phyloP scores from a whole-genome alignment of 2,329 filamentous ascomycete species.

The Escovopsis weberi region DNA sequence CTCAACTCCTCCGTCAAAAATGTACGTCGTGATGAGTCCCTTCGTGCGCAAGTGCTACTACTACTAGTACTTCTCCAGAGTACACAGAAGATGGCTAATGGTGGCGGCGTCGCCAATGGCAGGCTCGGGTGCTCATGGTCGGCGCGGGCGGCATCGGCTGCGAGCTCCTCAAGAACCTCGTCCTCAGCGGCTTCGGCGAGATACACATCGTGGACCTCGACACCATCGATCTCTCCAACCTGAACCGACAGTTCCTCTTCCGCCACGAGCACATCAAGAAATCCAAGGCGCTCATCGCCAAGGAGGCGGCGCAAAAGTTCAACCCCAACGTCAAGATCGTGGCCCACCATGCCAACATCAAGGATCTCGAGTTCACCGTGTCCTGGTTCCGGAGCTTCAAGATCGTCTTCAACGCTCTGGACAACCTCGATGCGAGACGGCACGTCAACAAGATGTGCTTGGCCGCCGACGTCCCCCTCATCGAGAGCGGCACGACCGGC shows the following conservation, averaged over 20 bases:
- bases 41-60: too few species aligned
- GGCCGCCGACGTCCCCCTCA: conserved; percentile 74
- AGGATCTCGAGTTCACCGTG: conserved; percentile 72
- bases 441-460: conserved; percentile 98
- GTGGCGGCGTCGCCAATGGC: neutral
- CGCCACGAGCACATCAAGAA: conserved; percentile 96
- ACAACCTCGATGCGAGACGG: conserved; percentile 84
- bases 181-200: conserved; percentile 80
- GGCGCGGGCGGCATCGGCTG: conserved; percentile 96
- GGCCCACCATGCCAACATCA: conserved; percentile 90
- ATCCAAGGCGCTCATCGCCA: conserved; percentile 85
- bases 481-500: conserved; percentile 94
- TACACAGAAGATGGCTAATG: too few species aligned
- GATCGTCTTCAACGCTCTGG: conserved; percentile 90
- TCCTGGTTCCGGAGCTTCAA: conserved; percentile 75
- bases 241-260: conserved; percentile 96
- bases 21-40: conserved; percentile 29
- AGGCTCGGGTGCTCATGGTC: conserved; percentile 85
- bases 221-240: conserved; percentile 93
- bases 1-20: conserved; percentile 54
- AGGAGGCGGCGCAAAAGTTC: conserved; percentile 79
- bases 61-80: too few species aligned
- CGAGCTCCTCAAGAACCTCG: conserved; percentile 92
- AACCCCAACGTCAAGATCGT: conserved; percentile 78
- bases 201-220: conserved; percentile 94